These are phyloP conservation scores for Acacia concinna DNA, from an alignment of 331 rosid genomes.

Conservation along the genomic window DNA sequence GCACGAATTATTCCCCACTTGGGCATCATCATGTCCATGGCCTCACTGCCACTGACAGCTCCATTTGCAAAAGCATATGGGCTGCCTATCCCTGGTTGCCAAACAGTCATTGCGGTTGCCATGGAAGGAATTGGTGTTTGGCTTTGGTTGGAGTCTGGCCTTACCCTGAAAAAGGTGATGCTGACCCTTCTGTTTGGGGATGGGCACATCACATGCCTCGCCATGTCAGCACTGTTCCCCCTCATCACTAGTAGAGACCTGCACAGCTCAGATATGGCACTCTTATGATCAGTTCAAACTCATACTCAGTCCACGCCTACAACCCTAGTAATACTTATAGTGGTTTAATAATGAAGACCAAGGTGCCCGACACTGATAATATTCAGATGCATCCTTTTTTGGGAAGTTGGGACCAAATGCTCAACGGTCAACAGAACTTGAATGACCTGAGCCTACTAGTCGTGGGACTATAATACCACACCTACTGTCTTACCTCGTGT, in stretches of 20 bases:
- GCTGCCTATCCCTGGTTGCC: conserved; percentile 72
- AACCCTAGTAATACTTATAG: neutral
- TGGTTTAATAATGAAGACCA: neutral
- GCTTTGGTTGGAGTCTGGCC: conserved; percentile 65
- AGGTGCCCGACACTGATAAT: neutral
- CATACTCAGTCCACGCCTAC: conserved; percentile 14
- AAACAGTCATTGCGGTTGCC: conserved; percentile 55
- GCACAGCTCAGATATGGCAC: conserved; percentile 19
- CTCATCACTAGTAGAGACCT: conserved; percentile 97
- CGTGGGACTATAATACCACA: too few species aligned
- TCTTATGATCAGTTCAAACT: conserved; percentile 6
- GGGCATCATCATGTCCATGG: conserved; percentile 69
- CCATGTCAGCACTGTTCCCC: conserved; percentile 96
- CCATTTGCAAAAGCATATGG: conserved; percentile 66
- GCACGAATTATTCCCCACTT: conserved; percentile 76
- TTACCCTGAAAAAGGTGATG: conserved; percentile 79
- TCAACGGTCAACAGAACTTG: neutral
- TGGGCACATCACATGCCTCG: conserved; percentile 97
- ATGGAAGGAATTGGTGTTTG: conserved; percentile 57
- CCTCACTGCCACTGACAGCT: conserved; percentile 55
- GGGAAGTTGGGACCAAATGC: conserved; percentile 4
- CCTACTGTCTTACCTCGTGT: too few species aligned
- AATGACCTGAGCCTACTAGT: neutral
- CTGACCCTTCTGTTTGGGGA: conserved; percentile 74
- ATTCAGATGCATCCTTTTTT: neutral